Conservation (phyloP, 129 eudicot species). For the Kitagawia praeruptora region DNA sequence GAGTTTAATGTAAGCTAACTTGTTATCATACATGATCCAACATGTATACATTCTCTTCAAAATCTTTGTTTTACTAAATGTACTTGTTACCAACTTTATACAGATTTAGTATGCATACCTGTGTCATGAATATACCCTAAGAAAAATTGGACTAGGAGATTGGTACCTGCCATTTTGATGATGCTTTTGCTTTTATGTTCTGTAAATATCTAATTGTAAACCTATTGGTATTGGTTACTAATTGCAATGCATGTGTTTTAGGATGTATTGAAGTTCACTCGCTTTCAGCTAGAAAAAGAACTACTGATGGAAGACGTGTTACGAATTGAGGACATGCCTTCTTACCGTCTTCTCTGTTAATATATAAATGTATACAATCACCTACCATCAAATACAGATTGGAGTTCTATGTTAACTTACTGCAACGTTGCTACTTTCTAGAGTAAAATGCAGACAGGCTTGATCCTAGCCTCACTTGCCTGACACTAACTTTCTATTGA, state of each 20-base stretch:
- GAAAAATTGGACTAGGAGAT: not conserved
- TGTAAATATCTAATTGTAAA: not conserved
- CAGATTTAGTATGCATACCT: not conserved
- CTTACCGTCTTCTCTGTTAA: conserved; percentile 56
- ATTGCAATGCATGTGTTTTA: not conserved
- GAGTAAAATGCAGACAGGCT: not conserved
- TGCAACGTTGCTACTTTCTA: not conserved
- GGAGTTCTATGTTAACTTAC: not conserved
- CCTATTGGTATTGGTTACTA: not conserved
- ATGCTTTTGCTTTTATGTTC: not conserved
- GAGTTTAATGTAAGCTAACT: conserved; percentile 71
- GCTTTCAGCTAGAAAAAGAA: conserved; percentile 72
- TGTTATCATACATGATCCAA: not conserved
- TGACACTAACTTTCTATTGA: not conserved
- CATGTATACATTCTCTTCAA: not conserved
- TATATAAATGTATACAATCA: not conserved
- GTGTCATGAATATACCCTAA: no score
- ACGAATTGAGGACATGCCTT: conserved; percentile 87
- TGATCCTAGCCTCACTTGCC: not conserved
- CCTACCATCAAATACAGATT: not conserved
- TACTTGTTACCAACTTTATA: not conserved
- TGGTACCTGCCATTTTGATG: no score
- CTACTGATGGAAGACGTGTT: conserved; percentile 65
- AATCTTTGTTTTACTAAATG: not conserved
- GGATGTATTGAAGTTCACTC: conserved; percentile 56